Conservation (phyloP, 129 eudicot species). For the Apium graveolens region DNA sequence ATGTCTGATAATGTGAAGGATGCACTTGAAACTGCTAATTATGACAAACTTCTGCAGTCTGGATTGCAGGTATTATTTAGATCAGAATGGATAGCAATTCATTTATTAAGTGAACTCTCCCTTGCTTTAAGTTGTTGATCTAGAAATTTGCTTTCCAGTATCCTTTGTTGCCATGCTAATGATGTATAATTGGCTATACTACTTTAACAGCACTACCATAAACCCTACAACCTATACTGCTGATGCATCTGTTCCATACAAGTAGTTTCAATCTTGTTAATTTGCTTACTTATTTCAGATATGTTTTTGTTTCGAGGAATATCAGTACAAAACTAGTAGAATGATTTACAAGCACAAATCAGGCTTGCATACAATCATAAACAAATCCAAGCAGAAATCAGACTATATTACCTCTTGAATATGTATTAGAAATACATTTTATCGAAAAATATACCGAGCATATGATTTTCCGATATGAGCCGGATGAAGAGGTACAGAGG, state of each 20-base stretch:
- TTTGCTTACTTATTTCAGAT: not conserved
- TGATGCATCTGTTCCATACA: not conserved
- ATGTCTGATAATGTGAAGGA: slow-evolving; percentile 63
- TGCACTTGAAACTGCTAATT: slow-evolving; percentile 89
- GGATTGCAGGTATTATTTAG: slow-evolving; percentile 68
- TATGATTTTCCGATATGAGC: not conserved
- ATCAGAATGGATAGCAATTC: not conserved
- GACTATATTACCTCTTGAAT: not conserved
- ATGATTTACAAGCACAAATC: not conserved
- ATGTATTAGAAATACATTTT: not conserved
- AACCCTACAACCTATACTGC: not conserved
- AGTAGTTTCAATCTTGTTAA: not conserved
- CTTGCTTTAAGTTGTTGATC: not conserved
- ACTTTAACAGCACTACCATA: not conserved
- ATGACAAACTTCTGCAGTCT: slow-evolving; percentile 84
- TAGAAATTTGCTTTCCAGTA: not conserved
- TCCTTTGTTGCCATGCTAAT: not conserved
- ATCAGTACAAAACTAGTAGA: not conserved
- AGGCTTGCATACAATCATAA: not conserved
- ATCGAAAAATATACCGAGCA: not conserved
- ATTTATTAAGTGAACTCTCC: not conserved
- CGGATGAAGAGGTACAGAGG: not conserved
- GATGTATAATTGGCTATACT: not conserved
- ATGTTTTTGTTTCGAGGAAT: not conserved
- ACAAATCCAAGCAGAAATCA: not conserved